Conservation (phyloP, 495 filamentous ascomycete species). For the Massariosphaeria phaeospora region DNA sequence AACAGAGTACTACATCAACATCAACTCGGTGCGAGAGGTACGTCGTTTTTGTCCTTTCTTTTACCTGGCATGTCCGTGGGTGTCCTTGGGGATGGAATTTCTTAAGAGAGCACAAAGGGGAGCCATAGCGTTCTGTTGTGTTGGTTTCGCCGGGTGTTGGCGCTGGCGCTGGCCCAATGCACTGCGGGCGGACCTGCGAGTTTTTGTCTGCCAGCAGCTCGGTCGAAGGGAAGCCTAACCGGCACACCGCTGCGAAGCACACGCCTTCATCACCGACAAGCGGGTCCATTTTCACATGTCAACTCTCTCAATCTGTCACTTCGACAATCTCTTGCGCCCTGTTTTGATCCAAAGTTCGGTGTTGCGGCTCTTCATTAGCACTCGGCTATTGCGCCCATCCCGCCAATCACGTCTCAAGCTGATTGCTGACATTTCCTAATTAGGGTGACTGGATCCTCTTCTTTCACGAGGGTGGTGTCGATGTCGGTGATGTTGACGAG, state of each 20-base stretch:
- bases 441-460: slow-evolving; percentile 99
- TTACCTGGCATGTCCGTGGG: not conserved
- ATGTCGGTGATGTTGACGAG: slow-evolving; percentile 97
- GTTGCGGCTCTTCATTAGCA: slow-evolving; percentile 30
- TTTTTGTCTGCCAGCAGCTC: slow-evolving; percentile 42
- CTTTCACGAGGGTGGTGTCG: slow-evolving; percentile 98
- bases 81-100: no score
- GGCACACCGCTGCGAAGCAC: slow-evolving; percentile 30
- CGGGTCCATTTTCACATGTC: slow-evolving; percentile 15
- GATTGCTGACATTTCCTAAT: slow-evolving; percentile 24
- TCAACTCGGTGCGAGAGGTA: slow-evolving; percentile 86
- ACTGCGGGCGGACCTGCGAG: slow-evolving; percentile 14
- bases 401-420: slow-evolving; percentile 17
- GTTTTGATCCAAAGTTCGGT: slow-evolving; percentile 3
- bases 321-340: not conserved
- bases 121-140: no score
- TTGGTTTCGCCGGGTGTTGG: no score
- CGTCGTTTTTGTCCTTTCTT: slow-evolving; percentile 38
- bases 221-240: slow-evolving; percentile 53
- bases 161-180: not conserved
- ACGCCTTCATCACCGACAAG: slow-evolving; percentile 6
- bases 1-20: slow-evolving; percentile 99
- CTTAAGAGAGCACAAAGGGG: no score
- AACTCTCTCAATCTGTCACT: slow-evolving; percentile 2
- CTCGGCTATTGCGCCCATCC: slow-evolving; percentile 1